A percentile compares a stretch with the other conserved stretches of the same genome.
Conservation (phyloP, 2,329 filamentous ascomycete genomes). For the Fusarium succisae region DNA sequence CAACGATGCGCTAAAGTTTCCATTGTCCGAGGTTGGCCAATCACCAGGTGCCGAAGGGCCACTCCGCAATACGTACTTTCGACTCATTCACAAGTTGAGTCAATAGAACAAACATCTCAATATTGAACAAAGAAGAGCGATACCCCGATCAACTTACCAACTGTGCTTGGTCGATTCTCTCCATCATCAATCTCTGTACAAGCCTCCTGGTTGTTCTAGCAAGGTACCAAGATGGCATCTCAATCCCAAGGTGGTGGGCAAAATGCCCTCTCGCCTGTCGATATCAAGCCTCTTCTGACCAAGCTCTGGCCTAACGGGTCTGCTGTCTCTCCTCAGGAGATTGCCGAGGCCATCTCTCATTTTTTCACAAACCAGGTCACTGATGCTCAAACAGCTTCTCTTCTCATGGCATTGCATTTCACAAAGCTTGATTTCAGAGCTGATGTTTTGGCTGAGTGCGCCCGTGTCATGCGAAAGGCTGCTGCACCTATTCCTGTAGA, state of each 20-base stretch:
- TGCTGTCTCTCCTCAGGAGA: slow-evolving; percentile 77
- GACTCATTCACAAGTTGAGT: slow-evolving; percentile 34
- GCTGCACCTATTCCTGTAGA: slow-evolving; percentile 76
- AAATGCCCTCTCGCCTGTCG: slow-evolving; percentile 50
- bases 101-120: slow-evolving; percentile 35
- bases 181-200: neutral
- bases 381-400: slow-evolving; percentile 85
- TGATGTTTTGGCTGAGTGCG: slow-evolving; percentile 87
- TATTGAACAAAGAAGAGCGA: slow-evolving; percentile 21
- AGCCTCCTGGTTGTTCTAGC: neutral
- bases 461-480: slow-evolving; percentile 82
- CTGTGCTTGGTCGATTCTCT: neutral
- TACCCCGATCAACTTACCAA: neutral
- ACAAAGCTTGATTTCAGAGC: slow-evolving; percentile 85
- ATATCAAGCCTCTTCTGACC: slow-evolving; percentile 77
- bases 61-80: slow-evolving; percentile 37
- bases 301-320: slow-evolving; percentile 71
- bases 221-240: slow-evolving; percentile 44
- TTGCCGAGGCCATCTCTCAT: slow-evolving; percentile 87
- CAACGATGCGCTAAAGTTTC: slow-evolving; percentile 8
- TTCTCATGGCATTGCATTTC: slow-evolving; percentile 92
- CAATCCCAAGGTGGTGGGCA: slow-evolving; percentile 40
- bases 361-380: slow-evolving; percentile 92
- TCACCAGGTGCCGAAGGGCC: slow-evolving; percentile 18
- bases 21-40: slow-evolving; percentile 35